Conservation (phyloP, 176 grass and related monocot species). For the Leersia perrieri region DNA sequence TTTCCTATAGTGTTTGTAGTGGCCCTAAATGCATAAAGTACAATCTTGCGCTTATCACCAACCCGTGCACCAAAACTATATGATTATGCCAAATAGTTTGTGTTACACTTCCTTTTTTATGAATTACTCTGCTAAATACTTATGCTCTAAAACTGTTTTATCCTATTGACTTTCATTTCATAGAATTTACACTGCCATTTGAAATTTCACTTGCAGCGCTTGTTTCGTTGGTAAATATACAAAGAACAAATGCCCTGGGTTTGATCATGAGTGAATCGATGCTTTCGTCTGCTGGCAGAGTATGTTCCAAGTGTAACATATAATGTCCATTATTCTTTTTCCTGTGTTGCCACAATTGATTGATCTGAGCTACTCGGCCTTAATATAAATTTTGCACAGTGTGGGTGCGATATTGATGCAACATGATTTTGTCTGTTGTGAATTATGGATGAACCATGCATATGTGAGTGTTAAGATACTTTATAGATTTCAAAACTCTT, state of each 20-base stretch:
- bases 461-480: background rate
- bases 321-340: slow-evolving; percentile 26
- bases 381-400: slow-evolving; percentile 17
- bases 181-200: slow-evolving; percentile 3
- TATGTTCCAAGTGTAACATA: slow-evolving; percentile 28
- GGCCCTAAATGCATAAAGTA: background rate
- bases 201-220: slow-evolving; percentile 43
- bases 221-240: slow-evolving; percentile 59
- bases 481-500: background rate
- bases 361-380: slow-evolving; percentile 30
- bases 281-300: slow-evolving; percentile 28
- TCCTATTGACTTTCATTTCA: background rate
- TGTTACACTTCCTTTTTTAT: background rate
- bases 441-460: slow-evolving; percentile 1
- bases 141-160: background rate
- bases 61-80: background rate
- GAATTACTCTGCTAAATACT: background rate
- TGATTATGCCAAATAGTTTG: background rate
- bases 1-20: background rate
- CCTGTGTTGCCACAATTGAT: slow-evolving; percentile 21
- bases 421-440: background rate
- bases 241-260: slow-evolving; percentile 1
- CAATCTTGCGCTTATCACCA: background rate
- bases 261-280: slow-evolving; percentile 29
- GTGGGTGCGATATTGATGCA: background rate